phyloP scores from a whole-genome alignment of 768 basidiomycete genomes.

The Phylloporus arenicola region DNA sequence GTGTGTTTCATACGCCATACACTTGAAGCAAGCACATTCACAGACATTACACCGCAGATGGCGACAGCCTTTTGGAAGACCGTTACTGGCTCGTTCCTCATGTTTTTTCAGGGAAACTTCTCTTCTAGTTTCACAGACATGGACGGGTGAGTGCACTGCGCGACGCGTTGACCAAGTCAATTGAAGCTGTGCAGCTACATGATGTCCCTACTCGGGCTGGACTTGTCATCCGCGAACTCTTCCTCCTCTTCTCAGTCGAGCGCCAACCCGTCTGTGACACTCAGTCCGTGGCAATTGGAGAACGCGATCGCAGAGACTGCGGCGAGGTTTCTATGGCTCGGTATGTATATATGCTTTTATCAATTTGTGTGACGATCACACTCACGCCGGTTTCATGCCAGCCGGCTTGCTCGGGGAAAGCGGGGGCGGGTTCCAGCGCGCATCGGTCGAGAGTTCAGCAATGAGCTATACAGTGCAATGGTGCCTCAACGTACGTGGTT shows the following conservation, averaged over 20 bases:
- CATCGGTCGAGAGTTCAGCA: not conserved
- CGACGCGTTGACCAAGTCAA: not conserved
- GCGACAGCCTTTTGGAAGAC: not conserved
- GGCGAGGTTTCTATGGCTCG: not conserved
- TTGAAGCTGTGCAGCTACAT: not conserved
- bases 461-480: not conserved
- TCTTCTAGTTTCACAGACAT: not conserved
- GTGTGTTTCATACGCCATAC: not conserved
- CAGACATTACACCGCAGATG: not conserved
- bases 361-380: not conserved
- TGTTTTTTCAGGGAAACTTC: not conserved
- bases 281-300: not conserved
- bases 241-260: not conserved
- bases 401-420: not conserved
- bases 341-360: not conserved
- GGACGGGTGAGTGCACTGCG: not conserved
- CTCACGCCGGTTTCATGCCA: not conserved
- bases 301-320: not conserved
- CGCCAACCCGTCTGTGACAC: not conserved
- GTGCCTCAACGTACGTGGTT: not conserved
- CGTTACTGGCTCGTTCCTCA: not conserved
- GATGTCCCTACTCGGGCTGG: not conserved
- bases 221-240: not conserved
- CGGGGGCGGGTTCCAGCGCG: not conserved
- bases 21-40: not conserved